Evolutionary conservation across 345 rosid genomes (phyloP).

Genomic region (Bruguiera gymnorhiza): DNA sequence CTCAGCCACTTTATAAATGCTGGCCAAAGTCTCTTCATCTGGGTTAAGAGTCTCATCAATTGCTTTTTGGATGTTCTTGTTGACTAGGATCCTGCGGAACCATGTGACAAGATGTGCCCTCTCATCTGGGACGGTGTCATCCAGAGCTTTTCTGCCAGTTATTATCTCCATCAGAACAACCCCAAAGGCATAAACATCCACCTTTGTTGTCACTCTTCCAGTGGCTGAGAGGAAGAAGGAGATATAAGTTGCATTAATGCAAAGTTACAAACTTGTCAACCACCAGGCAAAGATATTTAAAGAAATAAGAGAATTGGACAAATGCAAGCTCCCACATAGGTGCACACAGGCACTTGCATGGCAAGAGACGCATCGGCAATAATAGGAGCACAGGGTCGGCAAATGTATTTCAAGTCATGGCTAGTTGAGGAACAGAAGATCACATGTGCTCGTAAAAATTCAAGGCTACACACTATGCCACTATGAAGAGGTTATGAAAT

Average conservation of each 20-base stretch:
- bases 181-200: slow-evolving; percentile 29
- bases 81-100: slow-evolving; percentile 24
- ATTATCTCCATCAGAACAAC: slow-evolving; percentile 28
- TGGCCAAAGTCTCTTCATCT: slow-evolving; percentile 22
- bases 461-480: no score
- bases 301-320: no score
- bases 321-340: no score
- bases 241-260: not conserved
- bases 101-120: slow-evolving; percentile 24
- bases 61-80: slow-evolving; percentile 11
- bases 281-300: not conserved
- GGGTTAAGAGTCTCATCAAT: slow-evolving; percentile 17
- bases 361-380: no score
- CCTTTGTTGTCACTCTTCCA: slow-evolving; percentile 31
- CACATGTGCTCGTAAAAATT: no score
- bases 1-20: slow-evolving; percentile 23
- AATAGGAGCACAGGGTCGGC: no score
- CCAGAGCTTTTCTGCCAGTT: slow-evolving; percentile 27
- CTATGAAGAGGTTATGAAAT: no score
- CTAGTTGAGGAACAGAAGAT: no score
- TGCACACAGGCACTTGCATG: no score
- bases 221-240: slow-evolving; percentile 19
- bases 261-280: not conserved
- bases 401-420: no score
- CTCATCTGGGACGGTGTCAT: slow-evolving; percentile 21